Evolutionary conservation across 768 basidiomycete species (phyloP).

Genomic region (Chiua virens): DNA sequence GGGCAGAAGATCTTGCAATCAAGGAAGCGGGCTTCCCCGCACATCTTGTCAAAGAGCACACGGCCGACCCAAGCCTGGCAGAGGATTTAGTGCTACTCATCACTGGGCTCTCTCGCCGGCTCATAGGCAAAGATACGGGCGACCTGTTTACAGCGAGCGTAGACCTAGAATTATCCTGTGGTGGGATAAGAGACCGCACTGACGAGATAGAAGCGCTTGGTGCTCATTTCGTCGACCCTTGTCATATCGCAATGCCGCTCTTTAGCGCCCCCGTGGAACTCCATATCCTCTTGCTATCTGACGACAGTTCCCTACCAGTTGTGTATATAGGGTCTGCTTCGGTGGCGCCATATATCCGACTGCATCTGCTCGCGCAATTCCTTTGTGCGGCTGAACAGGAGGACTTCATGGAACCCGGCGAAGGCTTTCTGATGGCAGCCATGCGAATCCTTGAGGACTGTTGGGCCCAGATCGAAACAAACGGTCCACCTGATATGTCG

Average conservation of each 20-base stretch:
- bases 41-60: constrained; percentile 61
- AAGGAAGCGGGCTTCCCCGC: constrained; percentile 85
- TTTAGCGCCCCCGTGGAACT: constrained; percentile 65
- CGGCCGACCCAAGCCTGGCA: constrained; percentile 36
- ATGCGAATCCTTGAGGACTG: constrained; percentile 70
- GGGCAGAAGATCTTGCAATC: constrained; percentile 77
- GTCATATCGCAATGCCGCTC: constrained; percentile 58
- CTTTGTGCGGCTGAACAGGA: constrained; percentile 54
- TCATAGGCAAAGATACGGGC: constrained; percentile 47
- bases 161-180: constrained; percentile 12
- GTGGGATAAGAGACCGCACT: constrained; percentile 12
- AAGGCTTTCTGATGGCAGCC: constrained; percentile 70
- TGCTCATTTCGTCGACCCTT: constrained; percentile 45
- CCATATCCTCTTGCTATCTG: constrained; percentile 57
- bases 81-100: constrained; percentile 57
- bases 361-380: constrained; percentile 73
- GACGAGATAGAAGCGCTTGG: constrained; percentile 59
- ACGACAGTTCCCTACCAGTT: constrained; percentile 51
- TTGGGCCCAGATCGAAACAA: constrained; percentile 64
- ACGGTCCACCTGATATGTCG: constrained; percentile 76
- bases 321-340: constrained; percentile 73
- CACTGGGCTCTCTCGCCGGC: constrained; percentile 50
- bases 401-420: constrained; percentile 60
- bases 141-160: constrained; percentile 36
- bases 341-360: constrained; percentile 76